A percentile compares a stretch with the other conserved stretches of the same genome.
These are phyloP conservation scores for Citrullus colocynthis DNA, from an alignment of 306 rosid species.

Conservation along the genomic window DNA sequence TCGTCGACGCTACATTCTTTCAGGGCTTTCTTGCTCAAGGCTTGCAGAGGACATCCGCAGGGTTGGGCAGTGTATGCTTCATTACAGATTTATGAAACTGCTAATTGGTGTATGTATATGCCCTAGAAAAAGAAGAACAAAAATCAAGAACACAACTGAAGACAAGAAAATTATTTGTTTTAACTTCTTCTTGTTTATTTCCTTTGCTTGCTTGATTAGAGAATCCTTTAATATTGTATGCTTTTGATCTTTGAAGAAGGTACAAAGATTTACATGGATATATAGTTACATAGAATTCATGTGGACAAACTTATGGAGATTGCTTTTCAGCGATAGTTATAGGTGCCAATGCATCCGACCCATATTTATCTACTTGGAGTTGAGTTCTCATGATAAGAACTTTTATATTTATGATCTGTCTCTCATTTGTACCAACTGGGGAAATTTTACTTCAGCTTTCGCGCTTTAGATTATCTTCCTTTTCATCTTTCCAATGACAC, in stretches of 20 bases:
- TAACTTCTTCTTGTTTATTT: not conserved
- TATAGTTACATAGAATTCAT: not conserved
- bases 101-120: not conserved
- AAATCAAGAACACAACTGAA: not conserved
- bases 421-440: not conserved
- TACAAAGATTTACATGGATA: not conserved
- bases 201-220: not conserved
- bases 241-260: not conserved
- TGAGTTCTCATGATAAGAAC: not conserved
- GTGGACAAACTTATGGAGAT: not conserved
- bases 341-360: not conserved
- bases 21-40: conserved; percentile 98
- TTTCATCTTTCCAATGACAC: not conserved
- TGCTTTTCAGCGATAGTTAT: not conserved
- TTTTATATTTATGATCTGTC: not conserved
- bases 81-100: not conserved
- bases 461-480: not conserved
- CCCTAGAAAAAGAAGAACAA: not conserved
- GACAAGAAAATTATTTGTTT: not conserved
- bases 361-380: not conserved
- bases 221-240: not conserved
- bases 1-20: conserved; percentile 77
- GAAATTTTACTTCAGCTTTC: not conserved
- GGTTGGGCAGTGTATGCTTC: conserved; percentile 81
- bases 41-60: conserved; percentile 78